Base-by-base conservation (phyloP, 768 basidiomycete genomes). In the Chalciporus pseudorubinellus region DNA sequence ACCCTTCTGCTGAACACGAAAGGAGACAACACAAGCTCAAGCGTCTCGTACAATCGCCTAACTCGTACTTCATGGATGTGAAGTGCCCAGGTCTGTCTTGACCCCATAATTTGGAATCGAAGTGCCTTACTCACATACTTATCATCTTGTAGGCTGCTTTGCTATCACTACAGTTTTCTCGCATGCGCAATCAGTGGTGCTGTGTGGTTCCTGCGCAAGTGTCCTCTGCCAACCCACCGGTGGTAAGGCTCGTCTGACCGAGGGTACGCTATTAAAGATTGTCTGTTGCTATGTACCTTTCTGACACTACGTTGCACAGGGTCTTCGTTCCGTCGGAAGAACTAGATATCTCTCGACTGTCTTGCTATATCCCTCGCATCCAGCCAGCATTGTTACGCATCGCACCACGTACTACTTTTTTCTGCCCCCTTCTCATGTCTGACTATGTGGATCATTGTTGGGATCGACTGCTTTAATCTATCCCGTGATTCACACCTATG, bases 31-130 rank as follows among this genome's bases (percentile, higher is more conserved):
- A 98, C 89, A 98, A 98, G 82, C 90, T 98, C 73, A 98, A 99
- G 84, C 88, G 94, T 72, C 87, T 98, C 64, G 97, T 99, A 63
- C 97, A 98, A 76, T 87, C 87, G 47, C 97, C 97, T 59, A 93
- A 98, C 77, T 98, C 95, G 31, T 98, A 92, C 78, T 98, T 98
- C 78, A 98, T 99, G 97, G 97, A 99, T 67, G 95, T 98, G 65
- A 99, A 98, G 76, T 98, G 95, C 77, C 87, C 95, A 63, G 94
- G 92, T 92, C 55, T 53, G 85, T 75, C 22, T 24, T n/a, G 16
- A 31, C 9, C 33, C 31, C 24, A 18, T 11, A 9, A 11, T 28
- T 22, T 21, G n/a, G n/a, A 33, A 43, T 16, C 13, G 16, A 20
- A 33, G 31, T 21, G 3, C 13, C 12, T 18, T 51, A 1, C 40